phyloP scores from a whole-genome alignment of 2,329 filamentous ascomycete species.

The Microdochium trichocladiopsis region DNA sequence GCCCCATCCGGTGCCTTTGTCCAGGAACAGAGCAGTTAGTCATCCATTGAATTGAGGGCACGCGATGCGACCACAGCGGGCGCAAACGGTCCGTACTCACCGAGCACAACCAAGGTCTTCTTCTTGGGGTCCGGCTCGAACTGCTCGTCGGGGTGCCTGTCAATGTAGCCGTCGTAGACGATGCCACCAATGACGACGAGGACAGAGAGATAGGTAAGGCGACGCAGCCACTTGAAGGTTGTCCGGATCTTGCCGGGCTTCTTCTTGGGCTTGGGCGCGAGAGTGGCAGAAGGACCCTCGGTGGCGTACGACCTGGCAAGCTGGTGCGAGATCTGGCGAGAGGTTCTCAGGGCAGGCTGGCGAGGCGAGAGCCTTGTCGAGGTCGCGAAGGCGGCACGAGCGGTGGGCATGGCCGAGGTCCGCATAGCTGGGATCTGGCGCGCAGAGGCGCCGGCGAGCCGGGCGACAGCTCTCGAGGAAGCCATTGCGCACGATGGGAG shows the following conservation, averaged over 20 bases:
- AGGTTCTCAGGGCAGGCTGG: conserved; percentile 18
- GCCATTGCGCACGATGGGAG: not conserved
- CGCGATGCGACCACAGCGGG: not conserved
- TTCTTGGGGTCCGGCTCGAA: conserved; percentile 73
- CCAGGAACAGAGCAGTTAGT: conserved; percentile 12
- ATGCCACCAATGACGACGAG: conserved; percentile 65
- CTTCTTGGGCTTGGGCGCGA: conserved; percentile 35
- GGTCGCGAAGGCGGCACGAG: conserved; percentile 1
- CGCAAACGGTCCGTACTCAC: conserved; percentile 39
- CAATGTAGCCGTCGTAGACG: conserved; percentile 74
- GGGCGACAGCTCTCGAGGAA: conserved; percentile 1
- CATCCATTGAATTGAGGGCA: conserved; percentile 5
- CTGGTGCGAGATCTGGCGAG: conserved; percentile 27
- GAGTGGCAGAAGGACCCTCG: conserved; percentile 14
- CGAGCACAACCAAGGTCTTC: conserved; percentile 95
- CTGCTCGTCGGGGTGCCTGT: conserved; percentile 77
- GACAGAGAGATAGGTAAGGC: conserved; percentile 69
- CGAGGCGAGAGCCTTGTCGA: conserved; percentile 3
- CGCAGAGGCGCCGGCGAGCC: not conserved
- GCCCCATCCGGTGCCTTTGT: conserved; percentile 84
- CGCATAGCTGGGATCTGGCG: not conserved
- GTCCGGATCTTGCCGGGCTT: conserved; percentile 56
- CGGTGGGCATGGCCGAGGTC: not conserved
- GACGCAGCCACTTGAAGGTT: conserved; percentile 74
- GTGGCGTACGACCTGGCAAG: conserved; percentile 44